Evolutionary conservation across 352 stramenopile genomes (phyloP).

Genomic region (Halophytophthora polymorphica): DNA sequence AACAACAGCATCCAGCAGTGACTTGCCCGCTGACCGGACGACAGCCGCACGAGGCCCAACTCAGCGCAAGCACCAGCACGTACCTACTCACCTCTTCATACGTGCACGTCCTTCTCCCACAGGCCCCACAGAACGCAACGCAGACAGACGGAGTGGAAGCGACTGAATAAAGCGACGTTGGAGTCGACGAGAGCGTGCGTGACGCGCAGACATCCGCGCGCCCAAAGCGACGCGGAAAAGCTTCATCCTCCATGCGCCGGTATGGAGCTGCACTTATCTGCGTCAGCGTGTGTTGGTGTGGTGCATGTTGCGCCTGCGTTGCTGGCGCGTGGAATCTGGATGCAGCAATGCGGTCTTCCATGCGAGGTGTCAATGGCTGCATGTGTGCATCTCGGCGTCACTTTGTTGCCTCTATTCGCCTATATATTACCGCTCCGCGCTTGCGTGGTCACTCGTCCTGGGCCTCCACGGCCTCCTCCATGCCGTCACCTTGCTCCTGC

Average conservation of each 20-base stretch:
- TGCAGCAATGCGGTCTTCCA: too few relatives aligned
- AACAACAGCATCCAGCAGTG: constrained; percentile 29
- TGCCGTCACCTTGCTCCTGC: constrained; percentile 23
- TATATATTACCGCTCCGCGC: neutral
- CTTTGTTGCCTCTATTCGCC: neutral
- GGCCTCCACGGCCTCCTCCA: constrained; percentile 11
- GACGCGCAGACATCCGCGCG: too few relatives aligned
- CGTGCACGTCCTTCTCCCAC: constrained; percentile 7
- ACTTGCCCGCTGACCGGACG: constrained; percentile 18
- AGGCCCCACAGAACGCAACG: neutral
- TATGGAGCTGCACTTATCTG: too few relatives aligned
- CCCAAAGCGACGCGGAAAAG: too few relatives aligned
- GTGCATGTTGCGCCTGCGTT: too few relatives aligned
- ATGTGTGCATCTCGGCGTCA: too few relatives aligned
- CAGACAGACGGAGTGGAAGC: neutral
- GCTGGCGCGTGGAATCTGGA: too few relatives aligned
- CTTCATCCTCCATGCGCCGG: too few relatives aligned
- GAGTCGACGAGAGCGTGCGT: neutral
- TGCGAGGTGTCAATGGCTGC: too few relatives aligned
- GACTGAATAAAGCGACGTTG: neutral
- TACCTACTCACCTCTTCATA: neutral
- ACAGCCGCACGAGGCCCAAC: neutral
- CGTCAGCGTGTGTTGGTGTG: too few relatives aligned
- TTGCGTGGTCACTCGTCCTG: constrained; percentile 16
- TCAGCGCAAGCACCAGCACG: neutral